These are phyloP conservation scores for Pythium sp. DNA, from an alignment of 352 stramenopile species.

Conservation along the genomic window DNA sequence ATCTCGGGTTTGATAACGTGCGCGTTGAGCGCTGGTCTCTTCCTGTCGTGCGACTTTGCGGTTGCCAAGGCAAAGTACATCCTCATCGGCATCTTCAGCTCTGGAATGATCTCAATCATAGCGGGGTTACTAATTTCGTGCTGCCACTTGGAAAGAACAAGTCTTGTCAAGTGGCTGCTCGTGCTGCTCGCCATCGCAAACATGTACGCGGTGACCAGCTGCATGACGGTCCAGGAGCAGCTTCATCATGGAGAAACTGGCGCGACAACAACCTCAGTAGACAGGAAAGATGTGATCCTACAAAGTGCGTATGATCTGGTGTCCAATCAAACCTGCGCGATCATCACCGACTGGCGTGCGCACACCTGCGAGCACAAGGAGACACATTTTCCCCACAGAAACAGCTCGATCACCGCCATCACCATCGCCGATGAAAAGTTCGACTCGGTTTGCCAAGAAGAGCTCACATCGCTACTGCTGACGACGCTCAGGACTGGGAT, in stretches of 20 bases:
- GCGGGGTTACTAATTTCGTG: constrained; percentile 20
- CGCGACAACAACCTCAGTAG: not conserved
- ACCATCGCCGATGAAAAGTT: not conserved
- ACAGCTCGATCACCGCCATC: not conserved
- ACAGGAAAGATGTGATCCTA: constrained; percentile 6
- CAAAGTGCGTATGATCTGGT: constrained; percentile 19
- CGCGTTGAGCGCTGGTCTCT: constrained; percentile 22
- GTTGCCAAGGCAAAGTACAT: not conserved
- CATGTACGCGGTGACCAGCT: constrained; percentile 22
- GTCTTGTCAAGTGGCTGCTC: constrained; percentile 31
- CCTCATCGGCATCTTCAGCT: constrained; percentile 8
- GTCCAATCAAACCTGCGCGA: constrained; percentile 21
- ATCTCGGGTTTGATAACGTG: constrained; percentile 15
- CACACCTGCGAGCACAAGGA: constrained; percentile 15
- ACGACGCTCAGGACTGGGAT: constrained; percentile 15
- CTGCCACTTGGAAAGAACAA: constrained; percentile 12
- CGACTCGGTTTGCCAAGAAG: constrained; percentile 23
- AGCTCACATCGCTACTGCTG: constrained; percentile 23
- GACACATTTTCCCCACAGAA: not conserved
- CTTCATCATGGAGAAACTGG: not conserved
- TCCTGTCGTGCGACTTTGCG: constrained; percentile 25
- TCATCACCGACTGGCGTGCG: constrained; percentile 12
- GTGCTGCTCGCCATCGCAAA: constrained; percentile 24
- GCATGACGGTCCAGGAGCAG: constrained; percentile 5
- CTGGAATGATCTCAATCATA: constrained; percentile 4